Conservation (phyloP, 139 green algal genomes). For the Tetraselmis chui region DNA sequence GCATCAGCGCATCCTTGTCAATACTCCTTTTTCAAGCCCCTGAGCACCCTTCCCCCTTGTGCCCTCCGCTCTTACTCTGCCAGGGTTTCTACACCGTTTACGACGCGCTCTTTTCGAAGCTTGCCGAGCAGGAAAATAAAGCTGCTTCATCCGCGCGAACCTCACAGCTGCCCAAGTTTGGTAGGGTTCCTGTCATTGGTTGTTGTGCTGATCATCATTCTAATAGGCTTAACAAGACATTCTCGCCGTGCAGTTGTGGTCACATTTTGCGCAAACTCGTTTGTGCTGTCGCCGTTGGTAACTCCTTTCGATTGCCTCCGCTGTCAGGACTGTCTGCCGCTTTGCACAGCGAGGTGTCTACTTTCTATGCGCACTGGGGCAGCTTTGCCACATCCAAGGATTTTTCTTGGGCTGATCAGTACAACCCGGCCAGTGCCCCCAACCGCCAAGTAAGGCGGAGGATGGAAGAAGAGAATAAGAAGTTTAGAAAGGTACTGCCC, state of each 20-base stretch:
- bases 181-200: constrained; percentile 5
- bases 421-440: constrained; percentile 72
- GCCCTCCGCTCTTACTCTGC: no score
- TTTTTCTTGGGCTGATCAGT: constrained; percentile 83
- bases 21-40: no score
- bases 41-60: no score
- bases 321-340: constrained; percentile 28
- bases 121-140: constrained; percentile 57
- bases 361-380: constrained; percentile 83
- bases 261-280: no score
- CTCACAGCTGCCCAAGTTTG: constrained; percentile 22
- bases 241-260: no score
- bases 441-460: constrained; percentile 73
- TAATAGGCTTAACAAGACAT: no score
- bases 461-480: constrained; percentile 92
- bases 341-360: constrained; percentile 41
- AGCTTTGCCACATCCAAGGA: constrained; percentile 68
- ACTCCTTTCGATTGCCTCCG: no score
- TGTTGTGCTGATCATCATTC: background rate
- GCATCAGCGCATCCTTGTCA: background rate
- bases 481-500: constrained; percentile 41
- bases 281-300: no score
- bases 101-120: constrained; percentile 59
- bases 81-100: constrained; percentile 91
- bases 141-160: constrained; percentile 11